These are phyloP conservation scores for Colletotrichum sp. DNA, from an alignment of 2,329 filamentous ascomycete genomes.

Conservation along the genomic window DNA sequence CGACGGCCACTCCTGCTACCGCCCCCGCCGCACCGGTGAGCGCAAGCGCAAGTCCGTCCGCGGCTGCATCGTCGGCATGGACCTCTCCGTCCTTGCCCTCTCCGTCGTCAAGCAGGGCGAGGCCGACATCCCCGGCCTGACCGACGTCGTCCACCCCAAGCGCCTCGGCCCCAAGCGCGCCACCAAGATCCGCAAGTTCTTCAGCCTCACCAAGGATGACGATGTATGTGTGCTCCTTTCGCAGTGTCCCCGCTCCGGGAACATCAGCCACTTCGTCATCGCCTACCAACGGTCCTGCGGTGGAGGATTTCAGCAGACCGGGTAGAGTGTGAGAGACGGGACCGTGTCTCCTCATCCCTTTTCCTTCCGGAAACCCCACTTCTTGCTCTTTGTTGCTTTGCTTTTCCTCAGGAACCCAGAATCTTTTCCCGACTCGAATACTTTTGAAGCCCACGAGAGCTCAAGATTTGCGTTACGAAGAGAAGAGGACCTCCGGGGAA, in stretches of 20 bases:
- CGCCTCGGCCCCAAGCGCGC: slow-evolving; percentile 99
- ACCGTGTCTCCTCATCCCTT: slow-evolving; percentile 21
- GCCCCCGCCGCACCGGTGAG: slow-evolving; percentile 95
- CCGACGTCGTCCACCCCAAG: slow-evolving; percentile 98
- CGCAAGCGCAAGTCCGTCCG: slow-evolving; percentile 99
- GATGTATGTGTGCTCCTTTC: slow-evolving; percentile 77
- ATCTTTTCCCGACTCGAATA: background rate
- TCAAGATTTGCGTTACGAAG: background rate
- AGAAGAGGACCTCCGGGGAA: background rate
- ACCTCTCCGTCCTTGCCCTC: slow-evolving; percentile 94
- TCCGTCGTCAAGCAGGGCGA: slow-evolving; percentile 99
- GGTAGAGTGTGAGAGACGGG: slow-evolving; percentile 65
- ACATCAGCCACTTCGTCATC: slow-evolving; percentile 63
- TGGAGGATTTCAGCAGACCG: slow-evolving; percentile 47
- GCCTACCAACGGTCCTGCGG: slow-evolving; percentile 67
- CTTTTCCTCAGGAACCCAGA: background rate
- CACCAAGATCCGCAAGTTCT: slow-evolving; percentile 99
- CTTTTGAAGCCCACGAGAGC: slow-evolving; percentile 24
- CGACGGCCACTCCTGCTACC: slow-evolving; percentile 99
- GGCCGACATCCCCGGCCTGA: slow-evolving; percentile 89
- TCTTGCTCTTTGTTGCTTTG: background rate
- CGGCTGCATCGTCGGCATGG: slow-evolving; percentile 97
- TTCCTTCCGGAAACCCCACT: background rate
- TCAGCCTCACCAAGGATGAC: slow-evolving; percentile 99
- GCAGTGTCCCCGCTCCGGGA: slow-evolving; percentile 37